A percentile compares a stretch with the other conserved stretches of the same genome.
Evolutionary conservation across 768 basidiomycete species (phyloP).

Genomic region (Russula lepida): DNA sequence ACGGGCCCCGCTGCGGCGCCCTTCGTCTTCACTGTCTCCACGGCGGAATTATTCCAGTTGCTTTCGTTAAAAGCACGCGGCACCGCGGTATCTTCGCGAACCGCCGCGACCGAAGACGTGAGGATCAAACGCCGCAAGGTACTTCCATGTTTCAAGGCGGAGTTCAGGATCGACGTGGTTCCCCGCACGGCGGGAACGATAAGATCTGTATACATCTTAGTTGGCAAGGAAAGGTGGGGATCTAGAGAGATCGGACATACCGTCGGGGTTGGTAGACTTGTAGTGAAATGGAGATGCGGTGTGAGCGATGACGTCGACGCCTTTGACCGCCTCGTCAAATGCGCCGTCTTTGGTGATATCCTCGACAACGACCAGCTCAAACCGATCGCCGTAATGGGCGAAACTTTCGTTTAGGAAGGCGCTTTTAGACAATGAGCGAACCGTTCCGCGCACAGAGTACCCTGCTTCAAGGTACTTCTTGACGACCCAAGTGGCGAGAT

Average conservation of each 20-base stretch:
- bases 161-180: slow-evolving; percentile 53
- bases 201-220: slow-evolving; percentile 37
- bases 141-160: slow-evolving; percentile 47
- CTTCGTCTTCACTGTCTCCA: slow-evolving; percentile 39
- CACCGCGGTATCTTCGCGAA: slow-evolving; percentile 26
- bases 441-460: slow-evolving; percentile 60
- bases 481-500: too few relatives aligned
- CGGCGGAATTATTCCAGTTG: slow-evolving; percentile 48
- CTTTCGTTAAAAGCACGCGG: slow-evolving; percentile 20
- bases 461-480: too few relatives aligned
- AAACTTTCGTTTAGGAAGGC: slow-evolving; percentile 48
- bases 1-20: slow-evolving; percentile 36
- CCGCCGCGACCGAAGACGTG: slow-evolving; percentile 48
- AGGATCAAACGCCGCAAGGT: slow-evolving; percentile 53
- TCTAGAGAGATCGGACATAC: too few relatives aligned
- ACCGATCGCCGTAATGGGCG: slow-evolving; percentile 43
- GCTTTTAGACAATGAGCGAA: slow-evolving; percentile 54
- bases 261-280: slow-evolving; percentile 35
- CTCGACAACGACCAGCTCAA: too few relatives aligned
- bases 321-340: slow-evolving; percentile 74
- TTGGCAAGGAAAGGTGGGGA: too few relatives aligned
- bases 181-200: slow-evolving; percentile 67
- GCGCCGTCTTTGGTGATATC: slow-evolving; percentile 55
- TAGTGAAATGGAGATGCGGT: slow-evolving; percentile 55
- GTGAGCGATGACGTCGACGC: slow-evolving; percentile 63